These are phyloP conservation scores for Alternaria atra DNA, from an alignment of 2,329 filamentous ascomycete genomes.

Conservation along the genomic window DNA sequence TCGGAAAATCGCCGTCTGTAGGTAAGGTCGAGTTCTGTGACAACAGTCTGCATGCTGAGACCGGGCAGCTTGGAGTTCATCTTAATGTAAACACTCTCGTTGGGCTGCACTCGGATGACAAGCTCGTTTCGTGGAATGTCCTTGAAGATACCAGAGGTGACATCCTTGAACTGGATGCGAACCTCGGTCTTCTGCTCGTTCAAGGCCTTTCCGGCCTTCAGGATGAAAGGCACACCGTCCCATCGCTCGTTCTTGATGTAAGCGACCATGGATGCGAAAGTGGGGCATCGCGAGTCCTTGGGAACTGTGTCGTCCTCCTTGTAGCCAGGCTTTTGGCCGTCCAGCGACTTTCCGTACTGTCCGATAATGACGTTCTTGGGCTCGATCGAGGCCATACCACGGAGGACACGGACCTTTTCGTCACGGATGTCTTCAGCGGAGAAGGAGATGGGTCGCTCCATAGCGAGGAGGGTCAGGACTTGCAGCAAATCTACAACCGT, in stretches of 20 bases:
- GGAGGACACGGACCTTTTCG: constrained; percentile 96
- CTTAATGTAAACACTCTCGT: constrained; percentile 99
- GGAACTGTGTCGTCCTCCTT: constrained; percentile 99
- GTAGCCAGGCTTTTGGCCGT: constrained; percentile 96
- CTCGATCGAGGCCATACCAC: constrained; percentile 92
- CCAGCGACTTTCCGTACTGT: constrained; percentile 95
- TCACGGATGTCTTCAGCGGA: constrained; percentile 98
- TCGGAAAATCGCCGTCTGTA: constrained; percentile 99
- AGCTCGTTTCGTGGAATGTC: constrained; percentile 99
- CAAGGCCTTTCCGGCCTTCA: constrained; percentile 98
- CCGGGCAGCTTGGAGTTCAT: constrained; percentile 99
- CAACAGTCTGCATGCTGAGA: constrained; percentile 98
- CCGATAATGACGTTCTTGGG: constrained; percentile 99
- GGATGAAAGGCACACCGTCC: constrained; percentile 98
- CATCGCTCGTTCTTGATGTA: constrained; percentile 99
- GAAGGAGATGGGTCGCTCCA: constrained; percentile 99
- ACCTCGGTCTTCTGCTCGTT: constrained; percentile 99
- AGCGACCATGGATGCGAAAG: constrained; percentile 95
- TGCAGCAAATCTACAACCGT: constrained; percentile 76
- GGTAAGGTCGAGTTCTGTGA: constrained; percentile 97
- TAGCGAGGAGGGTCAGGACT: constrained; percentile 92
- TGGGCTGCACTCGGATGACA: constrained; percentile 98
- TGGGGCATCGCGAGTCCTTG: constrained; percentile 95
- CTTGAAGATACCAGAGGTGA: constrained; percentile 99
- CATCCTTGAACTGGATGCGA: constrained; percentile 98